Conservation (phyloP, 805 yeast species). For the Kodamaea kakaduensis region DNA sequence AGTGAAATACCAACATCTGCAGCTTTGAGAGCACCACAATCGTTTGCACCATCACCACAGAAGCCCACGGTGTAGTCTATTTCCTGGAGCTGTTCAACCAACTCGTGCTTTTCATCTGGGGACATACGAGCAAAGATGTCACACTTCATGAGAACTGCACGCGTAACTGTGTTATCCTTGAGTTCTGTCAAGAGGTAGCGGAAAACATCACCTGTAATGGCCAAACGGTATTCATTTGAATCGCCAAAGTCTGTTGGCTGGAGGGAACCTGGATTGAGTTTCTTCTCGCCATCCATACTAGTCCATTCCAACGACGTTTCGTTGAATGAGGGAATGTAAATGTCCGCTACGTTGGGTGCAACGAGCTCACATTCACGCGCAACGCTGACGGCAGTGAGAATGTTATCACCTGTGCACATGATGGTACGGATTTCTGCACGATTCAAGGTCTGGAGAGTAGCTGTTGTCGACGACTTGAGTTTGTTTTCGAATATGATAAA, state of each 20-base stretch:
- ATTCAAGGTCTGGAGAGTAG: slow-evolving; percentile 54
- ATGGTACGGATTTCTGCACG: slow-evolving; percentile 75
- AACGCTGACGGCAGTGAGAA: slow-evolving; percentile 91
- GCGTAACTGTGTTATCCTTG: slow-evolving; percentile 38
- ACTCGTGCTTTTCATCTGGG: slow-evolving; percentile 96
- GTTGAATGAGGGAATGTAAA: slow-evolving; percentile 56
- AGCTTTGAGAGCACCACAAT: slow-evolving; percentile 96
- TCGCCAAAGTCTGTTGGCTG: slow-evolving; percentile 37
- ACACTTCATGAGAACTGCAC: slow-evolving; percentile 63
- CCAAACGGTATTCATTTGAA: slow-evolving; percentile 56
- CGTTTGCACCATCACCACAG: slow-evolving; percentile 99
- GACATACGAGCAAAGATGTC: slow-evolving; percentile 95
- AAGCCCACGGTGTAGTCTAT: slow-evolving; percentile 92
- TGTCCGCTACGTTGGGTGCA: slow-evolving; percentile 27
- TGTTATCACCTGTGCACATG: slow-evolving; percentile 98
- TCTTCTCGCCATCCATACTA: slow-evolving; percentile 56
- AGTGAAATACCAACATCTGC: slow-evolving; percentile 96
- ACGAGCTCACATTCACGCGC: slow-evolving; percentile 79
- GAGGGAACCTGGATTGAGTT: slow-evolving; percentile 62
- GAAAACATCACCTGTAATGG: slow-evolving; percentile 91
- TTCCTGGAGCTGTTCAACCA: slow-evolving; percentile 79
- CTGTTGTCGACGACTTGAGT: slow-evolving; percentile 64
- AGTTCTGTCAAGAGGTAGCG: slow-evolving; percentile 64
- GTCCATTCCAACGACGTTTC: slow-evolving; percentile 51
- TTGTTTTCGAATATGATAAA: slow-evolving; percentile 91